Base-by-base conservation (phyloP, 768 basidiomycete genomes). In the Calocera viscosa region DNA sequence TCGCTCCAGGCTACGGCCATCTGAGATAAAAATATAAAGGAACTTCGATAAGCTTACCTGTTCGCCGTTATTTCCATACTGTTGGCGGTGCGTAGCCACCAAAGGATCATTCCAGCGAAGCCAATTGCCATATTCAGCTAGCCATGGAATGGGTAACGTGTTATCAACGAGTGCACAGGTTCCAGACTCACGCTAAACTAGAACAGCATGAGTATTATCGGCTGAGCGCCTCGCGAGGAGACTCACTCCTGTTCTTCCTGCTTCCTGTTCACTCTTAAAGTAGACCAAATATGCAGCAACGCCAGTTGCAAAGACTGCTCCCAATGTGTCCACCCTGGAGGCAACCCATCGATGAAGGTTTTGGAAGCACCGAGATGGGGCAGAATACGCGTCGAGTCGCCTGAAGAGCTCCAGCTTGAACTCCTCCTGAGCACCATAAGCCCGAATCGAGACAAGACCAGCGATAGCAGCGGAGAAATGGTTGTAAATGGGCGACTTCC, bases 91-190 rank as follows among this genome's bases (percentile, higher is more conserved):
- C 80, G 72, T 10, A 83, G 74, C 72, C 74, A 74, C 66, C 68
- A 82, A 43, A 88, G 72, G 47, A 88, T 83, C 74, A 82, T 72
- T 17, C 76, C 73, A 65, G 82, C 84, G 72, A 88, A 87, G 2
- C 78, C 79, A 24, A 86, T 82, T 78, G 63, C 30, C 53, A 60
- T 60, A 22, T 14, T 60, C 53, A 60, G 53, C 53, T 60, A 30
- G 14, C n/a, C n/a, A n/a, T n/a, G n/a, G n/a, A n/a, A n/a, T n/a
- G n/a, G n/a, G n/a, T n/a, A n/a, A n/a, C n/a, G n/a, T n/a, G n/a
- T n/a, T n/a, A n/a, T n/a, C n/a, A n/a, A n/a, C n/a, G n/a, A n/a
- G n/a, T n/a, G n/a, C n/a, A n/a, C n/a, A n/a, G n/a, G n/a, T n/a
- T n/a, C n/a, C n/a, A n/a, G n/a, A n/a, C n/a, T n/a, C n/a, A 38